Evolutionary conservation across 768 basidiomycete genomes (phyloP).

Genomic region (Kwoniella sp.): DNA sequence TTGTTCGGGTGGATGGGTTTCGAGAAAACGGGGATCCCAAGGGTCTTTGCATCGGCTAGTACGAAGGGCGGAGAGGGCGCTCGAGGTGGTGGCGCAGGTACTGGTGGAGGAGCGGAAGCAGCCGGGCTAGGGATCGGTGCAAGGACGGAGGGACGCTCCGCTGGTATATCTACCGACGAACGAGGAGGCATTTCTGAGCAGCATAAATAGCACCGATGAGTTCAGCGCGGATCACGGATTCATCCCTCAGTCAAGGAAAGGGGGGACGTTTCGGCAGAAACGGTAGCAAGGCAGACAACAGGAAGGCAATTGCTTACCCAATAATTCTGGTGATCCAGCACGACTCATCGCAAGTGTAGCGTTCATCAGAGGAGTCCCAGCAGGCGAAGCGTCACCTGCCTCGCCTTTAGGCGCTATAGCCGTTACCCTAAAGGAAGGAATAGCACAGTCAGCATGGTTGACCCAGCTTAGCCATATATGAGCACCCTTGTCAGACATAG

Average conservation of each 20-base stretch:
- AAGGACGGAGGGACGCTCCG: neutral
- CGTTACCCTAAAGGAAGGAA: conserved; percentile 24
- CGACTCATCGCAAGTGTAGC: conserved; percentile 22
- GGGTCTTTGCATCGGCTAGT: conserved; percentile 30
- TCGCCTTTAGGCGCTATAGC: conserved; percentile 27
- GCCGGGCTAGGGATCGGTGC: neutral
- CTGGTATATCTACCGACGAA: conserved; percentile 1
- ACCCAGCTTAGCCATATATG: neutral
- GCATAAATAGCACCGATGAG: neutral
- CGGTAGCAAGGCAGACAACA: no score
- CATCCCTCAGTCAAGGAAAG: no score
- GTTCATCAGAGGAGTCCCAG: conserved; percentile 14
- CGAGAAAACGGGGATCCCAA: conserved; percentile 43
- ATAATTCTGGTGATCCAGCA: conserved; percentile 35
- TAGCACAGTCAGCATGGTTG: neutral
- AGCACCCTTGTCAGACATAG: no score
- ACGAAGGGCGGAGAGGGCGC: conserved; percentile 38
- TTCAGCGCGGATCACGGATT: neutral
- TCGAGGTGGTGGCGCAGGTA: conserved; percentile 7
- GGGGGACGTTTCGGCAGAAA: no score
- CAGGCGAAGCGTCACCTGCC: conserved; percentile 13
- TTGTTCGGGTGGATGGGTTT: conserved; percentile 47
- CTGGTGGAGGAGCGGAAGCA: neutral
- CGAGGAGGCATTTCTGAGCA: conserved; percentile 10
- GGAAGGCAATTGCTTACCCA: conserved; percentile 35